Evolutionary conservation across 345 rosid genomes (phyloP), one percentile per base, ranked within the genome.

Genomic region (Nephelium lappaceum): DNA sequence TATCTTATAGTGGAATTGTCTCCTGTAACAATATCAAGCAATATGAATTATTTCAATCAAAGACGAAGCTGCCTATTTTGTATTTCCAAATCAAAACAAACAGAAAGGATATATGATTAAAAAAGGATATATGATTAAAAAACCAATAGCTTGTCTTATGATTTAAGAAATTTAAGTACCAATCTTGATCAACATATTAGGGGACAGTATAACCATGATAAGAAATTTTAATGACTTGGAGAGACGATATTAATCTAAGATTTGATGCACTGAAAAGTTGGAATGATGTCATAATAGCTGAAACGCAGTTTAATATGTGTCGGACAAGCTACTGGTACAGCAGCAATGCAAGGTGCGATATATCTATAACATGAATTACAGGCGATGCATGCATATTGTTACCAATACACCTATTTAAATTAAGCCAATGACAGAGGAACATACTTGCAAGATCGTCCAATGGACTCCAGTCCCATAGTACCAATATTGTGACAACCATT

Each of bases 401-500:
- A 49, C 24, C 38, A 62, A 78, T 16, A 55, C 6, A 47, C 18
- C 25, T 23, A 74, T 14, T 72, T 61, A 73, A 23, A 39, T 49
- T 3, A 49, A 55, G 70, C 27, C 25, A 75, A n/a, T 15, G 57
- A 41, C 24, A 77, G 45, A 73, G 39, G 47, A 78, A 81, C 85
- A 76, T 89, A 95, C 98, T 53, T 76, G 94, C 98, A 95, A 76
- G 84, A 91, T 87, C 53, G 86, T 85, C 98, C 98, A 75, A 95
- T 80, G 71, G 95, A 89, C 86, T 86, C 95, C 80, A 95, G 64
- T 77, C 98, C 98, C 45, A 74, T 36, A 39, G 98, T 92, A 69
- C 98, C 97, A 73, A 95, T 92, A 81, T 89, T 88, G 85, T 92
- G 97, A 84, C 98, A 93, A 68, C 98, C 98, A 86, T 93, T 95